phyloP scores from a whole-genome alignment of 2,329 filamentous ascomycete species.

The Pseudogymnoascus sp. region DNA sequence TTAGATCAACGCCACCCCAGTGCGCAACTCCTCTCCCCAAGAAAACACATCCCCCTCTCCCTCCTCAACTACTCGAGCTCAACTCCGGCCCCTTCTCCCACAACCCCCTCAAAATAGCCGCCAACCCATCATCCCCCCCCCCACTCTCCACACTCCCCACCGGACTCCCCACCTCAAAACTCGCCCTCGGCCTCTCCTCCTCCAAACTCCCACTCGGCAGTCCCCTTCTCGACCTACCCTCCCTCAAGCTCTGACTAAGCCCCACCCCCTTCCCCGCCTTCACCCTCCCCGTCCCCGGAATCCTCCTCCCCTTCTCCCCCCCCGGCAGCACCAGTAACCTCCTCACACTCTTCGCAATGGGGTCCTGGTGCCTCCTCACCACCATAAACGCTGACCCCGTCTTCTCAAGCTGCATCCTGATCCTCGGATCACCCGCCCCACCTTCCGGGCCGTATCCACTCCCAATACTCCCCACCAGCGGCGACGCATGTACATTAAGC shows the following conservation, averaged over 20 bases:
- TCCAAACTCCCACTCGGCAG: slow-evolving; percentile 9
- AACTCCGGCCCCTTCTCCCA: slow-evolving; percentile 55
- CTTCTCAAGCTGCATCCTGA: slow-evolving; percentile 57
- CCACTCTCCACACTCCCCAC: slow-evolving; percentile 11
- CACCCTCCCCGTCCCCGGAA: slow-evolving; percentile 31
- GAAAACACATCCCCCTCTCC: background rate
- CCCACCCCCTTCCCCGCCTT: slow-evolving; percentile 24
- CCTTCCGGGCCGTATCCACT: slow-evolving; percentile 11
- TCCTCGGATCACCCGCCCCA: slow-evolving; percentile 51
- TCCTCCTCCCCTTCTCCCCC: slow-evolving; percentile 40
- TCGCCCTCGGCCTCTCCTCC: slow-evolving; percentile 1
- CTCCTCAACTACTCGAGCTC: slow-evolving; percentile 36
- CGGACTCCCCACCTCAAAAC: slow-evolving; percentile 10
- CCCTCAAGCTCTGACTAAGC: slow-evolving; percentile 34
- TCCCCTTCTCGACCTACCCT: slow-evolving; percentile 15
- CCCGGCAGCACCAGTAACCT: slow-evolving; percentile 45
- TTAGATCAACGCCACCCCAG: background rate
- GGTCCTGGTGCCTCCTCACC: slow-evolving; percentile 63
- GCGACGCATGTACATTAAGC: slow-evolving; percentile 13
- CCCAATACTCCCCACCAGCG: slow-evolving; percentile 6
- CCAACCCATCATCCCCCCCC: slow-evolving; percentile 41
- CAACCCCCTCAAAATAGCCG: slow-evolving; percentile 45
- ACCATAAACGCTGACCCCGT: slow-evolving; percentile 68
- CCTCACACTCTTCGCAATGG: slow-evolving; percentile 53
- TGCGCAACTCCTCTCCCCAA: background rate